Evolutionary conservation across 495 filamentous ascomycete species (phyloP), one percentile per base, ranked within the genome.

Genomic region (Chlorociboria aeruginascens): DNA sequence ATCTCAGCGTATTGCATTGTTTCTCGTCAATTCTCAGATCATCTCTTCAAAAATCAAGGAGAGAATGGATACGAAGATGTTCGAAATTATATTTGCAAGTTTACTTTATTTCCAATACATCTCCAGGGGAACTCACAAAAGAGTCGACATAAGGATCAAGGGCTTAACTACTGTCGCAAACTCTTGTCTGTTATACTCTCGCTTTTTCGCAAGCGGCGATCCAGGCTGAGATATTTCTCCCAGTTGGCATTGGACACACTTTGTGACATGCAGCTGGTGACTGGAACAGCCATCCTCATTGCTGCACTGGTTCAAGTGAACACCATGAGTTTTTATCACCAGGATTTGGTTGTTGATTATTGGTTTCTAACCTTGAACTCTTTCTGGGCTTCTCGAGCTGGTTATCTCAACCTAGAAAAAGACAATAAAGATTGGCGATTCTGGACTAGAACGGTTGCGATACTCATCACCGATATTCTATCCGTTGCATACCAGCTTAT

Each of bases 211-310:
- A 25, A 25, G 20, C 1, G 4, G 4, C 20, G 20, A 25, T 25
- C 20, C 20, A 25, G 20, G 20, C 20, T 25, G 4, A 25, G 20
- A 25, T 4, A 46, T 9, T 48, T 32, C 30, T 16, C 28, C 6
- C 20, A 34, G 30, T 9, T 16, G 0, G n/a, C 37, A 3, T 38
- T 48, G 3, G 38, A 41, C 20, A 32, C 20, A 16, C 38, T 48
- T 11, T 50, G 48, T 32, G 42, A 45, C 32, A 2, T 50, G n/a
- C 48, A 50, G 40, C 3, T 40, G 4, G 30, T 45, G 4, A 50
- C 42, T n/a, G 48, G 48, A 7, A 44, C 25, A 6, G 11, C 48
- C 1, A 45, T 50, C 6, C 11, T 50, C 3, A 34, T 50, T 8
- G 48, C 41, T 6, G 48, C 25, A 10, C 9, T 45, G 8, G 40